phyloP scores from a whole-genome alignment of 1,139 yeast species.

The Yamadazyma diospyri region DNA sequence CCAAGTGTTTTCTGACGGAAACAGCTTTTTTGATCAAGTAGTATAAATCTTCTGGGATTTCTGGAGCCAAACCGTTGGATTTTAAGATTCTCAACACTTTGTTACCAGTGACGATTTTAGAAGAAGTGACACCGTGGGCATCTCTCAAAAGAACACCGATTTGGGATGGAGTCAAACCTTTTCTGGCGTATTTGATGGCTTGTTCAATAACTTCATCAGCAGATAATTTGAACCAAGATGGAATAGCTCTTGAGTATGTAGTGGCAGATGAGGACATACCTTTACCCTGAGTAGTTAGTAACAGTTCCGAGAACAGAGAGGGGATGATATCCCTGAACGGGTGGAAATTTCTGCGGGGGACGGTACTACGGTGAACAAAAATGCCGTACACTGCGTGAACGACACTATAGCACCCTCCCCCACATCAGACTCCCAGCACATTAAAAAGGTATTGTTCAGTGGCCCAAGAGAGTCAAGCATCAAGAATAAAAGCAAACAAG shows the following conservation, averaged over 20 bases:
- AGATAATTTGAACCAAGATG: constrained; percentile 98
- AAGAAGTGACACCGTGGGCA: constrained; percentile 99
- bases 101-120: constrained; percentile 98
- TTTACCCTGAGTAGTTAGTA: constrained; percentile 67
- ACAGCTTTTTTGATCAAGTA: constrained; percentile 99
- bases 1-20: constrained; percentile 99
- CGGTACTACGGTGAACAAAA: too few relatives aligned
- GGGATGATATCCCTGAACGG: constrained; percentile 4
- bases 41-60: constrained; percentile 99
- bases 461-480: constrained; percentile 9
- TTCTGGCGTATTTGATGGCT: constrained; percentile 98
- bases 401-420: not conserved
- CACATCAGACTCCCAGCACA: constrained; percentile 1
- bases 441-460: constrained; percentile 18
- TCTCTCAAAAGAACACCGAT: constrained; percentile 99
- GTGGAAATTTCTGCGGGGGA: too few relatives aligned
- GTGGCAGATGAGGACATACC: constrained; percentile 99
- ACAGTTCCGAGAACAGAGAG: not conserved
- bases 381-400: too few relatives aligned
- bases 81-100: constrained; percentile 98
- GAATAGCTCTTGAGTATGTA: constrained; percentile 99
- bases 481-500: constrained; percentile 15
- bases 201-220: constrained; percentile 96
- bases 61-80: constrained; percentile 99
- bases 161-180: constrained; percentile 99